These are phyloP conservation scores for Neonothopanus nambi DNA, from an alignment of 1,284 basidiomycete species.

Conservation along the genomic window DNA sequence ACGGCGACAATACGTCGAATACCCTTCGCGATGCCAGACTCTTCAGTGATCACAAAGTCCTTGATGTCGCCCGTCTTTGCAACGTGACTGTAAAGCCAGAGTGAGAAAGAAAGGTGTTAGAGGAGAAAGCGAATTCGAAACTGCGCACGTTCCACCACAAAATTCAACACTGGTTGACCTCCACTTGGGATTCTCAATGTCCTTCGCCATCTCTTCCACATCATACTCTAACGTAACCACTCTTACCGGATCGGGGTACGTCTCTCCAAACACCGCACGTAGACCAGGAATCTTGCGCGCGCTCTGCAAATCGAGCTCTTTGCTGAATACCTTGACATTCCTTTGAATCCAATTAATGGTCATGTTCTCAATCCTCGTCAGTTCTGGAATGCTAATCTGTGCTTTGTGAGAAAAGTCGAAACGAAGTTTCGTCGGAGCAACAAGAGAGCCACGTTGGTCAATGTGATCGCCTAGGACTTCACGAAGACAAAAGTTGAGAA, in stretches of 20 bases:
- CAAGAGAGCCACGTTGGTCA: constrained; percentile 97
- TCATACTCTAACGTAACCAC: constrained; percentile 91
- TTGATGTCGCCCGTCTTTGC: constrained; percentile 95
- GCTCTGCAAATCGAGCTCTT: constrained; percentile 81
- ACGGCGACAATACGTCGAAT: constrained; percentile 94
- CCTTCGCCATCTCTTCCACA: constrained; percentile 82
- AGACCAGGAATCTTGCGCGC: constrained; percentile 91
- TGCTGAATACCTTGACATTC: constrained; percentile 87
- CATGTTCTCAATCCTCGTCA: constrained; percentile 83
- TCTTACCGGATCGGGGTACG: constrained; percentile 96
- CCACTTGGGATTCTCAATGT: constrained; percentile 92
- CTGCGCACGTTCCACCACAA: constrained; percentile 96
- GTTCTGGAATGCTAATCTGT: constrained; percentile 73
- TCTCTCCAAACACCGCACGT: constrained; percentile 96
- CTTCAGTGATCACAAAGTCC: constrained; percentile 92
- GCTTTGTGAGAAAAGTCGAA: constrained; percentile 99
- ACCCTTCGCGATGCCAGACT: constrained; percentile 97
- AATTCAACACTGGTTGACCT: constrained; percentile 91
- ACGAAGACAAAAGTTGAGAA: constrained; percentile 92
- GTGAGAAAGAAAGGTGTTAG: constrained; percentile 10
- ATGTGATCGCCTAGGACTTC: constrained; percentile 96
- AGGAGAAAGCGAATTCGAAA: constrained; percentile 25
- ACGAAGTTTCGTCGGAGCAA: constrained; percentile 92
- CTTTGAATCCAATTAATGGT: constrained; percentile 88
- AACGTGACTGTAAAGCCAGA: constrained; percentile 68